These are phyloP conservation scores for Trichophyton mentagrophytes DNA, from an alignment of 2,329 filamentous ascomycete genomes.

Conservation along the genomic window DNA sequence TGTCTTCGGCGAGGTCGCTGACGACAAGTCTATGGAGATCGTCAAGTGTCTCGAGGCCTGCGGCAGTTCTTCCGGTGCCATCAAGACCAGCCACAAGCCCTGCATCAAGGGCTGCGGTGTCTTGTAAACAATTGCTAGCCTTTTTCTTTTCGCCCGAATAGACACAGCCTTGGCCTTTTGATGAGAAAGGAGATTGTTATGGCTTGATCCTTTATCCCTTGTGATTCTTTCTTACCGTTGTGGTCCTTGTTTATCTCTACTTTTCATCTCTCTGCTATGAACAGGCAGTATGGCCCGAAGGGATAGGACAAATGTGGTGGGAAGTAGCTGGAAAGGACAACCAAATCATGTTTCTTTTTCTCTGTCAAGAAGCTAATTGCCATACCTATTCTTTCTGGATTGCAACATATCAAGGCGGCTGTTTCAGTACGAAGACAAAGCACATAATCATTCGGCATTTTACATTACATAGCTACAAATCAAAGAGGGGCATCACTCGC, in stretches of 20 bases:
- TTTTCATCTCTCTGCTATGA: neutral
- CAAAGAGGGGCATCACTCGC: neutral
- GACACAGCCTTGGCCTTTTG: constrained; percentile 1
- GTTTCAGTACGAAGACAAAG: constrained; percentile 1
- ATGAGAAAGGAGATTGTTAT: neutral
- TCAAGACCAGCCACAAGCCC: constrained; percentile 42
- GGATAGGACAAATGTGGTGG: neutral
- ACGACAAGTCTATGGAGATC: constrained; percentile 40
- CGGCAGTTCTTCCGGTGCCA: constrained; percentile 41
- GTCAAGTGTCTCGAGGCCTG: constrained; percentile 49
- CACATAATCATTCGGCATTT: neutral
- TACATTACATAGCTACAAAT: neutral
- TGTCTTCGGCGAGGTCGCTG: constrained; percentile 53
- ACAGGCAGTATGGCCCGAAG: neutral
- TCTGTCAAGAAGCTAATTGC: neutral
- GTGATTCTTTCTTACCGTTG: neutral
- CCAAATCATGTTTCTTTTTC: neutral
- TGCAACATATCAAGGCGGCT: neutral
- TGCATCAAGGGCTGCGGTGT: constrained; percentile 42
- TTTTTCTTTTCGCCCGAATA: neutral
- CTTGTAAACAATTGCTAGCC: constrained; percentile 23
- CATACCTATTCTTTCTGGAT: neutral
- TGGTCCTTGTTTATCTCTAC: neutral
- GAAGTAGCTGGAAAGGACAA: neutral
- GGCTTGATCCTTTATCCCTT: neutral